These are phyloP conservation scores for Simmondsia chinensis DNA, from an alignment of 148 eudicot genomes.

Conservation along the genomic window DNA sequence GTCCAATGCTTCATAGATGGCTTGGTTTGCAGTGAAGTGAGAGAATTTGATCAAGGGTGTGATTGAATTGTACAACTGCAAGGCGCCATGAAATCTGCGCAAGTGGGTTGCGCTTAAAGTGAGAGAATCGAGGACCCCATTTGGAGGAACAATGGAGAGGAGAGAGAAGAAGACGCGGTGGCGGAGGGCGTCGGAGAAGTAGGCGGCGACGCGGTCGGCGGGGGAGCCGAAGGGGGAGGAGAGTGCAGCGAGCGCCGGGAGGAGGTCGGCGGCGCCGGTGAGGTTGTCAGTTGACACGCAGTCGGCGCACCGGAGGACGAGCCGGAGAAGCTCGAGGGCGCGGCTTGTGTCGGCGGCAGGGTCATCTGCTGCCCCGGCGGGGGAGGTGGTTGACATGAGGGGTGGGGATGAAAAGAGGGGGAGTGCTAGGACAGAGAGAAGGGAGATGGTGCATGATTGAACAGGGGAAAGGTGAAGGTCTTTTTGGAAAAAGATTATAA, in stretches of 20 bases:
- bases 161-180: constrained; percentile 37
- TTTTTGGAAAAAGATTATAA: not conserved
- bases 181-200: constrained; percentile 54
- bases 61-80: constrained; percentile 61
- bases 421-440: constrained; percentile 5
- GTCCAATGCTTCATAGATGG: constrained; percentile 54
- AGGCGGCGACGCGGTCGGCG: constrained; percentile 63
- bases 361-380: constrained; percentile 5
- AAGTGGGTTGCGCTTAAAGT: constrained; percentile 19
- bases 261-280: constrained; percentile 31
- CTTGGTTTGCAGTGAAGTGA: constrained; percentile 82
- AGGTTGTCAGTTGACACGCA: constrained; percentile 43
- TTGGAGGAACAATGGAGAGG: constrained; percentile 19
- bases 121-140: constrained; percentile 9
- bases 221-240: constrained; percentile 72
- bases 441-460: constrained; percentile 33
- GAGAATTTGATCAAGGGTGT: constrained; percentile 66
- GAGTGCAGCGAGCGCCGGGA: constrained; percentile 47
- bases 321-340: constrained; percentile 37
- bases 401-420: constrained; percentile 1
- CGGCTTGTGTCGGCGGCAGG: constrained; percentile 9
- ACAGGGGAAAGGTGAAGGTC: constrained; percentile 2
- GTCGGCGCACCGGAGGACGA: constrained; percentile 66
- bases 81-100: constrained; percentile 33
- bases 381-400: constrained; percentile 1